phyloP scores from a whole-genome alignment of 2,329 filamentous ascomycete species.

The Verticillium nubilum region DNA sequence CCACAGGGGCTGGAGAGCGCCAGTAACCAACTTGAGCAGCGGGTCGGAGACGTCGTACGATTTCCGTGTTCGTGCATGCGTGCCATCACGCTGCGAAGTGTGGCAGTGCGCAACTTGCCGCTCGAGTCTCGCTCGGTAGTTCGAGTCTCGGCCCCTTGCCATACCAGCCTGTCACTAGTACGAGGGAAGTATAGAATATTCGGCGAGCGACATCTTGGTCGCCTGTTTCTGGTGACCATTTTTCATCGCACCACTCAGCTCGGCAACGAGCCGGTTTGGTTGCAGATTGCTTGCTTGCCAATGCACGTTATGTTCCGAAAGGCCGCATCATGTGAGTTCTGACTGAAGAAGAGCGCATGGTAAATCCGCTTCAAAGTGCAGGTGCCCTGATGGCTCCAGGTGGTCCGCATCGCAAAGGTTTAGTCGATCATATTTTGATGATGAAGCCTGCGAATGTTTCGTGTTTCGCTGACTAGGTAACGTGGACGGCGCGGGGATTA shows the following conservation, averaged over 20 bases:
- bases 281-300: not conserved
- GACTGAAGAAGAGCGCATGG: not conserved
- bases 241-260: not conserved
- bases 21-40: not conserved
- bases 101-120: not conserved
- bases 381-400: not conserved
- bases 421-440: not conserved
- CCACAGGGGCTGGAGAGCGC: not conserved
- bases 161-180: not conserved
- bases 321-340: not conserved
- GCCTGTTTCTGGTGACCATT: not conserved
- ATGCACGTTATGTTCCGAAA: not conserved
- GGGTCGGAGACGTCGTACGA: constrained; percentile 2
- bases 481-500: not conserved
- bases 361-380: not conserved
- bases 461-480: not conserved
- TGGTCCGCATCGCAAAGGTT: not conserved
- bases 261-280: not conserved
- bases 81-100: not conserved
- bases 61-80: constrained; percentile 1
- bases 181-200: not conserved
- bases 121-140: not conserved
- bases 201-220: not conserved
- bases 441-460: not conserved
- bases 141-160: not conserved